These are phyloP conservation scores for Cyathus olla DNA, from an alignment of 1,284 basidiomycete genomes.

Conservation along the genomic window DNA sequence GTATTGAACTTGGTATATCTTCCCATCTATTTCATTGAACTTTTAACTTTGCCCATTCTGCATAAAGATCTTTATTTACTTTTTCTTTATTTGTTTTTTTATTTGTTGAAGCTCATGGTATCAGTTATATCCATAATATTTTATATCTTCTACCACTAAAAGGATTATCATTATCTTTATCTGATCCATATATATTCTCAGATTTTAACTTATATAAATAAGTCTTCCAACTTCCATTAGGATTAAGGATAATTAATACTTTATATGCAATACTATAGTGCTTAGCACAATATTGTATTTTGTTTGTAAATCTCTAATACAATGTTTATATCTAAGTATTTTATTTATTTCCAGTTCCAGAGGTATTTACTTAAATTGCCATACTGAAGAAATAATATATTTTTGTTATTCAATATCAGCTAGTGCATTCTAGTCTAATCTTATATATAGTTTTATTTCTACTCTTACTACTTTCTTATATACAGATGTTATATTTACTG, in stretches of 20 bases:
- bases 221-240: background rate
- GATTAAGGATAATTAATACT: background rate
- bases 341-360: background rate
- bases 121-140: background rate
- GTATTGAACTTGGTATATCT: slow-evolving; percentile 28
- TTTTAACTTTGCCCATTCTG: slow-evolving; percentile 23
- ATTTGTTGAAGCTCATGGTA: background rate
- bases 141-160: background rate
- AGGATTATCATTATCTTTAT: background rate
- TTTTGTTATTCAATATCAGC: background rate
- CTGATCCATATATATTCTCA: background rate
- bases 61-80: background rate
- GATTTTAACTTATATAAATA: background rate
- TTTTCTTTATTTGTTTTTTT: background rate
- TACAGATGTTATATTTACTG: background rate
- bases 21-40: slow-evolving; percentile 26
- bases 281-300: background rate
- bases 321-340: background rate
- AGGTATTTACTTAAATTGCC: background rate
- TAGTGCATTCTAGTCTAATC: background rate
- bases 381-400: background rate
- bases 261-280: background rate
- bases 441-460: background rate
- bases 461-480: background rate
- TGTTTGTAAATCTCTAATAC: background rate